Evolutionary conservation across 208 protist species (phyloP), one percentile per base, ranked within the genome.

Genomic region (Wallacemonas sp.): DNA sequence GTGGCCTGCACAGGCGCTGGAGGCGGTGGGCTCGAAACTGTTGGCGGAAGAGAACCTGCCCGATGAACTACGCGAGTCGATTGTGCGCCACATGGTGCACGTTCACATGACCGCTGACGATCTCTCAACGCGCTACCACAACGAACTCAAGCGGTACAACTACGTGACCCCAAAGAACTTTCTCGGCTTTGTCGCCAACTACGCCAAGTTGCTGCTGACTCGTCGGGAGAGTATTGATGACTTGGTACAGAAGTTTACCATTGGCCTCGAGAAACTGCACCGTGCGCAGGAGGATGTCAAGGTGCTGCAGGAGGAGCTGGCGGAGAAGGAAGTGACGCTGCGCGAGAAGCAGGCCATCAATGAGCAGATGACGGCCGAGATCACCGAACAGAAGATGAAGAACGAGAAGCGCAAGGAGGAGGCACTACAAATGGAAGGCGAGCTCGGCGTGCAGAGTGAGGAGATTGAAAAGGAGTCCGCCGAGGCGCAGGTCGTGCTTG

Each of bases 131-230:
- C 68, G 84, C 59, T 99, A 98, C 76, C 76, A 97, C 64, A 63
- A 61, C 36, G 82, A 97, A 71, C 77, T 98, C 48, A 95, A 98
- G 73, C 89, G 98, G 19, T 78, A 97, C 76, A 98, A 98, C 73
- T 99, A 99, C 74, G 98, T 99, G 22, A 99, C 98, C 22, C 98
- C 98, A 19, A 99, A 99, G 85, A 99, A 99, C 81, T 99, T 98
- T 78, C 87, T 99, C 55, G 98, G 99, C 68, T 99, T 97, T 71
- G 86, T 99, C 42, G 82, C 81, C 44, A 99, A 97, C 76, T 99
- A 99, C 73, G 74, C 89, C 29, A 79, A 83, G 63, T 72, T 98
- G 46, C 92, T 99, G 41, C 73, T 91, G 42, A 89, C 96, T 32
- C 97, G 97, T 59, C 85, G 97, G 19, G 85, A 97, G 59, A 84